Conservation (phyloP, 2,329 filamentous ascomycete species). For the Cryphonectria parasitica region DNA sequence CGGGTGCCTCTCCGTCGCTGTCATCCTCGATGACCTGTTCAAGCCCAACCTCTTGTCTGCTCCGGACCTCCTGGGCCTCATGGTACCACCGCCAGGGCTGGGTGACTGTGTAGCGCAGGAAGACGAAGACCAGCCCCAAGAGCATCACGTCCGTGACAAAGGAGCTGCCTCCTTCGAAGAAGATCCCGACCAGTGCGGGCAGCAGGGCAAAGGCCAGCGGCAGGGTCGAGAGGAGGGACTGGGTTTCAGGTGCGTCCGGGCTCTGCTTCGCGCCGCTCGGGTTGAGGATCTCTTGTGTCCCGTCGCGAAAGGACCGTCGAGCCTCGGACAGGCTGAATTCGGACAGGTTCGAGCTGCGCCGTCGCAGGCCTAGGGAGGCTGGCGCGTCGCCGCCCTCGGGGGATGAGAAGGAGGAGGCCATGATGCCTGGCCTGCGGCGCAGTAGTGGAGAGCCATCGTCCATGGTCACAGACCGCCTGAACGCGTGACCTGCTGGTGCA, state of each 20-base stretch:
- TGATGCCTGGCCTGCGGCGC: constrained; percentile 33
- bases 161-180: constrained; percentile 83
- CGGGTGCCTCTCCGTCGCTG: constrained; percentile 31
- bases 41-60: constrained; percentile 50
- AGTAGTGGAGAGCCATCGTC: constrained; percentile 37
- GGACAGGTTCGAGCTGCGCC: constrained; percentile 78
- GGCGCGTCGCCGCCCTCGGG: constrained; percentile 36
- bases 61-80: constrained; percentile 66
- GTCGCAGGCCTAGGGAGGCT: constrained; percentile 43
- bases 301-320: constrained; percentile 66
- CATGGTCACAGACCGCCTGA: constrained; percentile 48
- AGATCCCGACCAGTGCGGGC: constrained; percentile 80
- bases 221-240: constrained; percentile 72
- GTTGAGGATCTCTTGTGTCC: constrained; percentile 68
- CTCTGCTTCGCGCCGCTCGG: constrained; percentile 45
- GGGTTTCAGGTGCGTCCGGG: constrained; percentile 52
- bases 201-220: constrained; percentile 83
- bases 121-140: constrained; percentile 77
- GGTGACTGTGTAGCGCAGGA: constrained; percentile 90
- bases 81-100: constrained; percentile 87
- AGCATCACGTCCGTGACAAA: constrained; percentile 86
- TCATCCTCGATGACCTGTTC: constrained; percentile 50
- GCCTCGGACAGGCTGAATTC: constrained; percentile 74
- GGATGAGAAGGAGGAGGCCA: constrained; percentile 30
- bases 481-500: constrained; percentile 40